Base-by-base conservation (phyloP, 352 stramenopile genomes). In the Phytophthora kernoviae region DNA sequence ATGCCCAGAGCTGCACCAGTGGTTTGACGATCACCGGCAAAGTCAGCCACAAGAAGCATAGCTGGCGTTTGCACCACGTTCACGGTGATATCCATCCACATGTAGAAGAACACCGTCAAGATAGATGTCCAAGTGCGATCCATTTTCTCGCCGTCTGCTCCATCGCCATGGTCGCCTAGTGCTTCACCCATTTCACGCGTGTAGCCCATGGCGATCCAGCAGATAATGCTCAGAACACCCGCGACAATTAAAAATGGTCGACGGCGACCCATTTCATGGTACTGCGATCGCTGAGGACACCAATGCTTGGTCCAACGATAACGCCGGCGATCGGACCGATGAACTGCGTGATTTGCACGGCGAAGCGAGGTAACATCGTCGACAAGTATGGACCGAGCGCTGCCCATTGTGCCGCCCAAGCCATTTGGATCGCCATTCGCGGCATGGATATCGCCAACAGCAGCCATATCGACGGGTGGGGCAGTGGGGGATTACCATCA, bases 11-110 rank as follows among this genome's bases (percentile, higher is more conserved):
- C 70, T 26, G 70, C 75, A 14, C 73, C 78, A 0, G 64, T 73
- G 3, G 75, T 84, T 32, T 88, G 78, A 43, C 75, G 75, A 40
- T 84, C 68, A 7, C 76, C 76, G 18, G 78, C 78, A 51, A 88
- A 76, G 45, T 88, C 78, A 7, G 78, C 64, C 8, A 88, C 69
- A 3, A 88, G 43, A 26, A 88, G 51, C 55, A 77, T 75, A 6
- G 70, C 75, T 1, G 75, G 75, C 7, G 70, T 77, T 36, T 84
- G 67, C 1, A 79, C 73, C 1, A 84, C 21, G 48, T 88, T 88
- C 34, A 84, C 65, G 9, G 74, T 83, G 24, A 88, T 70, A 50
- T 88, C 79, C 79, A 87, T 88, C 74, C 79, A 87, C 2, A 70
- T 49, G 68, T 88, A 87, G 51, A 80, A 83, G 15, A 81, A 33